A percentile compares a stretch with the other conserved stretches of the same genome.
phyloP scores from a whole-genome alignment of 495 filamentous ascomycete species.

The Staphylotrichum tortipilum region DNA sequence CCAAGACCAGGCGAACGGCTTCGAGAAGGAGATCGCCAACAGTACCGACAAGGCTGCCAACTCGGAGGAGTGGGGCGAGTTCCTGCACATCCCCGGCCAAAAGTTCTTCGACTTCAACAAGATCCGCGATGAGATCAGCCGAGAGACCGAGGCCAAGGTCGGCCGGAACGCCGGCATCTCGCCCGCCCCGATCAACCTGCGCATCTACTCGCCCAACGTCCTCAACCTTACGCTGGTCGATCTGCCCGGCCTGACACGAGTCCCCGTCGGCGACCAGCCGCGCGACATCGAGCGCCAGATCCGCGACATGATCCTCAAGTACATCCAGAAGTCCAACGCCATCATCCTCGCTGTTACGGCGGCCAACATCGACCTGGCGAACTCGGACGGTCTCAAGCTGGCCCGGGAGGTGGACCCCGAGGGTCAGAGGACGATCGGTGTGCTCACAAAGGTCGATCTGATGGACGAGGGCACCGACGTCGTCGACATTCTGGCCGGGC shows the following conservation, averaged over 20 bases:
- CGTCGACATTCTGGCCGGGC: slow-evolving; percentile 96
- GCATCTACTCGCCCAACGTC: slow-evolving; percentile 97
- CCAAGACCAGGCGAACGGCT: slow-evolving; percentile 61
- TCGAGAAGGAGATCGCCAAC: slow-evolving; percentile 57
- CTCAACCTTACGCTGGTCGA: slow-evolving; percentile 96
- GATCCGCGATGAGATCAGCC: slow-evolving; percentile 95
- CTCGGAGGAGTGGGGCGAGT: slow-evolving; percentile 96
- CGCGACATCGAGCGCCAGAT: slow-evolving; percentile 98
- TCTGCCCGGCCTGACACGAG: slow-evolving; percentile 93
- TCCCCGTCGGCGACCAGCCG: slow-evolving; percentile 96
- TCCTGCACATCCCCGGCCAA: slow-evolving; percentile 94
- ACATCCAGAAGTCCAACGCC: slow-evolving; percentile 95
- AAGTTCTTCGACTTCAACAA: slow-evolving; percentile 99
- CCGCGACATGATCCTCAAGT: slow-evolving; percentile 96
- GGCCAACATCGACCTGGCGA: slow-evolving; percentile 95
- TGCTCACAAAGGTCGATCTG: slow-evolving; percentile 96
- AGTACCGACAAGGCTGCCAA: slow-evolving; percentile 74
- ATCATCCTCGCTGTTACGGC: slow-evolving; percentile 96
- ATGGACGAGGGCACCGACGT: slow-evolving; percentile 99
- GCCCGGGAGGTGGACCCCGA: slow-evolving; percentile 97
- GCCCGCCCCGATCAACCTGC: slow-evolving; percentile 88
- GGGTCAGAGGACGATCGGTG: slow-evolving; percentile 96
- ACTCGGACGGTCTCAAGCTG: slow-evolving; percentile 95
- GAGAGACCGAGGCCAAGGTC: slow-evolving; percentile 94
- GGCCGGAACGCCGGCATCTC: slow-evolving; percentile 95